Evolutionary conservation across 2,329 filamentous ascomycete genomes (phyloP).

Genomic region (Coleophoma eucalyptorum): DNA sequence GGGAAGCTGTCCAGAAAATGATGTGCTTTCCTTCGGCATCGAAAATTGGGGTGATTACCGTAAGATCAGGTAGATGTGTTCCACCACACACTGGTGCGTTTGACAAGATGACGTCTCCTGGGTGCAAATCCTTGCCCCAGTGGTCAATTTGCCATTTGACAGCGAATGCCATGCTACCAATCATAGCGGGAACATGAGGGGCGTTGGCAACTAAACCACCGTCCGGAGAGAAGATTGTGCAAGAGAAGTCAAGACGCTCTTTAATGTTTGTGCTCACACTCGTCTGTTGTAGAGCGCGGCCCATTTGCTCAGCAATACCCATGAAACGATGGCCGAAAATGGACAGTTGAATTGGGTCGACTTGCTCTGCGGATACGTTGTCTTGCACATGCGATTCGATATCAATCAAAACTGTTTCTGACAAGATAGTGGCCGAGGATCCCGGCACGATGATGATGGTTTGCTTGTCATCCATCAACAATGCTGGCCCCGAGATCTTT

Average conservation of each 20-base stretch:
- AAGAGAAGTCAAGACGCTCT: conserved; percentile 76
- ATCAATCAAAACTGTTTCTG: conserved; percentile 84
- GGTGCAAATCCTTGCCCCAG: conserved; percentile 71
- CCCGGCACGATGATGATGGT: conserved; percentile 84
- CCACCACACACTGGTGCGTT: conserved; percentile 66
- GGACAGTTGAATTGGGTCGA: conserved; percentile 70
- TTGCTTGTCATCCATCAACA: conserved; percentile 81
- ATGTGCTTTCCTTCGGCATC: conserved; percentile 58
- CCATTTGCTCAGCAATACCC: conserved; percentile 81
- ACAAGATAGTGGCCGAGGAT: conserved; percentile 65
- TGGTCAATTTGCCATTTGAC: conserved; percentile 72
- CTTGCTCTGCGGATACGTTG: conserved; percentile 28
- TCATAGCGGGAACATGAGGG: conserved; percentile 62
- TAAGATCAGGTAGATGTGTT: conserved; percentile 79
- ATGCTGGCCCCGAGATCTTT: conserved; percentile 61
- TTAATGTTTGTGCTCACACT: conserved; percentile 75
- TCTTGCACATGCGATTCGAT: neutral
- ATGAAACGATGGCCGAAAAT: conserved; percentile 79
- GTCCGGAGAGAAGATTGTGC: conserved; percentile 69
- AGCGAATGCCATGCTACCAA: conserved; percentile 60
- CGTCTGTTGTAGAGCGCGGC: conserved; percentile 71
- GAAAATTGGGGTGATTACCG: conserved; percentile 75
- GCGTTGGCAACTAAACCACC: conserved; percentile 74
- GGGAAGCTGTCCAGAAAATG: conserved; percentile 76
- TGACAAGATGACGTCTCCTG: conserved; percentile 73